Evolutionary conservation across 495 filamentous ascomycete species (phyloP), one percentile per base, ranked within the genome.

Genomic region (Penicillium cataractarum): DNA sequence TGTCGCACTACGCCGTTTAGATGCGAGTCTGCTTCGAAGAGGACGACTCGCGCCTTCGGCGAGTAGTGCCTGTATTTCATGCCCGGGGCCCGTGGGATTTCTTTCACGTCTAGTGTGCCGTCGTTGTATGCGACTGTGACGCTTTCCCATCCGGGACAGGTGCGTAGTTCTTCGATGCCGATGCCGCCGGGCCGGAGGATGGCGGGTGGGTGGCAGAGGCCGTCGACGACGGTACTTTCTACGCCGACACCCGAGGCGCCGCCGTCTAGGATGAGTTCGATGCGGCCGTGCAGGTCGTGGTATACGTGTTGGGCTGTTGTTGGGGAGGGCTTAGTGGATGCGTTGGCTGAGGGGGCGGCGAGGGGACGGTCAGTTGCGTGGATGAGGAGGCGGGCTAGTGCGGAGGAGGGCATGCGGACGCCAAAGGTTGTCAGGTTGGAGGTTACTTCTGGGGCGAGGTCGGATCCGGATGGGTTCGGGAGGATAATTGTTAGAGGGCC

Each of bases 11-110:
- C 65, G 0, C 70, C 64, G 1, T 76, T 76, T 3, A 67, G 57
- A 22, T 62, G 68, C 0, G 78, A 78, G 4, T 75, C 79, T 31
- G 76, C 56, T 58, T 97, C 91, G 71, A 90, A 95, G 2, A 99
- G 80, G 24, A 97, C 78, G 10, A 99, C 94, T 32, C 82, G 87
- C 17, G 95, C 95, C 69, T 89, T 90, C 0, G 95, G 95, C 22
- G 93, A 96, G 71, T 99, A 99, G 73, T 99, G 95, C 66, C 93
- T 89, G 75, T 99, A 99, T 71, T 99, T 99, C 95, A 99, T 99
- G 3, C 95, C 95, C 9, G 95, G 95, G 3, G 94, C 93, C 58
- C 89, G 84, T 6, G 96, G 94, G 24, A 80, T 78, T 58, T 80
- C 74, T 54, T 70, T 83, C 24, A 71, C 67, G 22, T 79, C 77